phyloP scores from a whole-genome alignment of 2,329 filamentous ascomycete species.

The Aspergillus niger region DNA sequence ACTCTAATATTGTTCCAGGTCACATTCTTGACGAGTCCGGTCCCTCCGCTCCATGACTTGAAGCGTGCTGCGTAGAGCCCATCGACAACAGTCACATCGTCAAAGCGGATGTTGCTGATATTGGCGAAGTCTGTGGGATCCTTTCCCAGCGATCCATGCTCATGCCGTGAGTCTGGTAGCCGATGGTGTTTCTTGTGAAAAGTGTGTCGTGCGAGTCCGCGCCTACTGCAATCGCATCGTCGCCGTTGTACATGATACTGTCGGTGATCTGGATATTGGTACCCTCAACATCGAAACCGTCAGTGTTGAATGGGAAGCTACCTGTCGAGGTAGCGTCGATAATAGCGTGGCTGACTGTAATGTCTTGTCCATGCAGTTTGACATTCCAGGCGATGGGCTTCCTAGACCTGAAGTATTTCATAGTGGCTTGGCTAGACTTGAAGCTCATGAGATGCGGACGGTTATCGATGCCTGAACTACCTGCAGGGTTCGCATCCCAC shows the following conservation, averaged over 20 bases:
- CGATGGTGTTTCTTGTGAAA: conserved; percentile 45
- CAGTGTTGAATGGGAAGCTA: conserved; percentile 48
- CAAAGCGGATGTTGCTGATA: conserved; percentile 46
- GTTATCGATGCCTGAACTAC: conserved; percentile 41
- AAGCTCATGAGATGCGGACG: conserved; percentile 47
- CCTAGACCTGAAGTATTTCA: conserved; percentile 45
- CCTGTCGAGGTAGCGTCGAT: conserved; percentile 43
- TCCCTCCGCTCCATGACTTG: conserved; percentile 49
- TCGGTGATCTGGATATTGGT: conserved; percentile 33
- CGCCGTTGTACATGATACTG: conserved; percentile 45
- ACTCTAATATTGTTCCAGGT: conserved; percentile 48
- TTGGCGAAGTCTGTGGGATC: conserved; percentile 40
- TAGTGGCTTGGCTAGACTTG: conserved; percentile 38
- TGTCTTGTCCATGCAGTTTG: conserved; percentile 42
- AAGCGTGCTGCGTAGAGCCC: conserved; percentile 48
- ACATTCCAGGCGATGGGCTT: conserved; percentile 51
- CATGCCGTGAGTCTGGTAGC: conserved; percentile 49
- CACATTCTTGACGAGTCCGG: conserved; percentile 47
- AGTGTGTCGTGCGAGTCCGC: conserved; percentile 42
- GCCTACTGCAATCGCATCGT: conserved; percentile 48
- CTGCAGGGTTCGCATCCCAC: conserved; percentile 48
- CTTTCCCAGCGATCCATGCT: conserved; percentile 48
- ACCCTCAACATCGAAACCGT: conserved; percentile 36
- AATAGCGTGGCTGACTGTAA: conserved; percentile 44
- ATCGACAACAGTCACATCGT: conserved; percentile 46